A percentile compares a stretch with the other conserved stretches of the same genome.
Evolutionary conservation across 208 protist genomes (phyloP).

Genomic region (Wallacemonas sp.): DNA sequence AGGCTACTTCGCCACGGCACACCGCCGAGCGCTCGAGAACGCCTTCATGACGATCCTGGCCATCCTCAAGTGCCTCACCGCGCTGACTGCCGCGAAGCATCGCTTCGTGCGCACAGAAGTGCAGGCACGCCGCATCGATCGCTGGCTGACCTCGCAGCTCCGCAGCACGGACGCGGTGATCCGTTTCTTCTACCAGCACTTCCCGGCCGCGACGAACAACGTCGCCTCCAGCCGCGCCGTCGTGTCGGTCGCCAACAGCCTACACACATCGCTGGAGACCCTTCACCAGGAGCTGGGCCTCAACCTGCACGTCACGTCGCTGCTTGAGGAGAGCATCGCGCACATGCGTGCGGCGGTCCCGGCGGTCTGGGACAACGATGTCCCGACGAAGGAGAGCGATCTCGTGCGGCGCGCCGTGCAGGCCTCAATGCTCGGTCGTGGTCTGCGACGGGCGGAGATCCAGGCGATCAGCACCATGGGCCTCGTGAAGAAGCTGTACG

Average conservation of each 20-base stretch:
- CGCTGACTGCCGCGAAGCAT: constrained; percentile 57
- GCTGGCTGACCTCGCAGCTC: constrained; percentile 60
- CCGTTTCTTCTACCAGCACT: constrained; percentile 72
- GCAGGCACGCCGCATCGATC: constrained; percentile 57
- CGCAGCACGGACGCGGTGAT: constrained; percentile 50
- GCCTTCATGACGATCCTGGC: constrained; percentile 81
- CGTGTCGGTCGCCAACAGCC: constrained; percentile 48
- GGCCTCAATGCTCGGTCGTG: constrained; percentile 59
- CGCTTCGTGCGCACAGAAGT: constrained; percentile 41
- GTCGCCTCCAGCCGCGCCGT: constrained; percentile 66
- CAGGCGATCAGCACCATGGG: constrained; percentile 71
- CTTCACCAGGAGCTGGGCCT: constrained; percentile 64
- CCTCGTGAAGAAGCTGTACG: constrained; percentile 50
- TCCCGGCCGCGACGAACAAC: constrained; percentile 72
- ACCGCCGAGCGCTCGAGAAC: constrained; percentile 76
- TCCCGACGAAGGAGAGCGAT: constrained; percentile 54
- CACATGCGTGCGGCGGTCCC: constrained; percentile 53
- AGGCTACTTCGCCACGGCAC: constrained; percentile 46
- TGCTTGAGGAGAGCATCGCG: constrained; percentile 36
- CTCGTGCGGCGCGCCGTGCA: constrained; percentile 64
- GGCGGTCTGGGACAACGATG: constrained; percentile 45
- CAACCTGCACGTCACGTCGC: constrained; percentile 33
- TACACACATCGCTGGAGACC: constrained; percentile 38
- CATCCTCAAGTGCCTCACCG: constrained; percentile 58
- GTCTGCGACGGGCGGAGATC: constrained; percentile 53